Base-by-base conservation (phyloP, 805 yeast genomes). In the Ogataea paradorogensis region DNA sequence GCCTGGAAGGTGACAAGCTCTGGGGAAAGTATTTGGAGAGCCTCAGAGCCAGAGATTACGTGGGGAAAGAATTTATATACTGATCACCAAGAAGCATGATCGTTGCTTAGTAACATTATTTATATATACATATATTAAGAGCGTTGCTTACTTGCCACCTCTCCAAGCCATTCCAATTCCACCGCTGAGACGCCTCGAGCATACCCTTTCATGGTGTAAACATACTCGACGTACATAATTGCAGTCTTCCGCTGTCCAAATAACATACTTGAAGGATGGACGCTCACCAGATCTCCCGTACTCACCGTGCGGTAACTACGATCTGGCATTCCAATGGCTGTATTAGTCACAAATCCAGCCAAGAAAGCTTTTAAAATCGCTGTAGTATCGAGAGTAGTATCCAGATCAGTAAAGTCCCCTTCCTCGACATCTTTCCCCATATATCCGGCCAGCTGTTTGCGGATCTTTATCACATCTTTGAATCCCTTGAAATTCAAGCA, bases 291-390 rank as follows among this genome's bases (percentile, higher is more conserved):
- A 60, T 88, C 96, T 18, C 95, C 95, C 1, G 84, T 78, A 21
- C 82, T 67, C 6, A 89, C 82, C 0, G 98, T 89, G 56, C 95
- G 72, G 65, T 82, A 93, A 3, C 96, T 84, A 55, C 97, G 73
- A 61, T 93, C 98, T 0, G 98, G 96, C 79, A 86, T 78, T 9
- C 96, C 95, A 14, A 93, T 77, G 0, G 99, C 99, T 0, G 96
- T 82, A 60, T 91, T 90, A 33, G 82, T 73, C n/a, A 87, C 74
- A 52, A 74, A 91, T 0, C 99, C 99, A 27, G 72, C 70, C 27
- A 93, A 65, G 61, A 93, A 93, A 18, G 95, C 76, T 58, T 86
- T 85, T 40, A 91, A 66, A 7, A 91, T 71, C 3, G 66, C 53
- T 13, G 81, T 73, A 23, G 77, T 71, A 47, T 82, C 82, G 29